phyloP scores from a whole-genome alignment of 306 rosid genomes.

The Psophocarpus tetragonolobus region DNA sequence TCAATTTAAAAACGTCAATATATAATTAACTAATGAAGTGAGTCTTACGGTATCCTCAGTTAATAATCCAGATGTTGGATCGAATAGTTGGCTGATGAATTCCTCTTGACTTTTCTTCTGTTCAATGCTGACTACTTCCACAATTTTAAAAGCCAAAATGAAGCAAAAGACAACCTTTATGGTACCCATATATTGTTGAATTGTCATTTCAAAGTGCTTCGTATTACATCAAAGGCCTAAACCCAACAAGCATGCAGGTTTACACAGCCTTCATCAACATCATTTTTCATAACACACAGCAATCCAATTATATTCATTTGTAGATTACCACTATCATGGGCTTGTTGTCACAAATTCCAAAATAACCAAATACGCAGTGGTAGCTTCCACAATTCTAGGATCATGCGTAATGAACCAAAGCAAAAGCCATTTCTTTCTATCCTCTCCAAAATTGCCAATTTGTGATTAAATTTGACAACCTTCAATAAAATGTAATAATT shows the following conservation, averaged over 20 bases:
- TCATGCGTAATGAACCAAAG: conserved; percentile 12
- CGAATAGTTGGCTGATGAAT: conserved; percentile 55
- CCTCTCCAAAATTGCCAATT: conserved; percentile 30
- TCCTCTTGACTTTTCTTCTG: conserved; percentile 48
- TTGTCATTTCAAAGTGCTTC: conserved; percentile 45
- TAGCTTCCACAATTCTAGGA: conserved; percentile 27
- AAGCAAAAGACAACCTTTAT: conserved; percentile 54
- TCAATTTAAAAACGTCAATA: not conserved
- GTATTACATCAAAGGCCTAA: conserved; percentile 54
- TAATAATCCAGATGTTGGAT: conserved; percentile 55
- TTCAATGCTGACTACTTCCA: conserved; percentile 42
- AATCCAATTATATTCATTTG: conserved; percentile 32
- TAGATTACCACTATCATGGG: conserved; percentile 17
- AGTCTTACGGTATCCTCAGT: conserved; percentile 68
- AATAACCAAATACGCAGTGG: conserved; percentile 26
- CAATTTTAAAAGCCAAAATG: conserved; percentile 54
- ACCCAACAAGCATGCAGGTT: conserved; percentile 50
- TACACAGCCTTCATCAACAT: conserved; percentile 40
- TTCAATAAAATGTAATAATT: not conserved
- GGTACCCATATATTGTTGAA: conserved; percentile 54
- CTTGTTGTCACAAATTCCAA: conserved; percentile 28
- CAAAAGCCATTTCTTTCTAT: not conserved
- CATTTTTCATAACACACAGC: conserved; percentile 31
- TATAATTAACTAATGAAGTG: conserved; percentile 22
- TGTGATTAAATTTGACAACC: conserved; percentile 30